phyloP scores from a whole-genome alignment of 2,329 filamentous ascomycete species.

The Elsinoe arachidis region DNA sequence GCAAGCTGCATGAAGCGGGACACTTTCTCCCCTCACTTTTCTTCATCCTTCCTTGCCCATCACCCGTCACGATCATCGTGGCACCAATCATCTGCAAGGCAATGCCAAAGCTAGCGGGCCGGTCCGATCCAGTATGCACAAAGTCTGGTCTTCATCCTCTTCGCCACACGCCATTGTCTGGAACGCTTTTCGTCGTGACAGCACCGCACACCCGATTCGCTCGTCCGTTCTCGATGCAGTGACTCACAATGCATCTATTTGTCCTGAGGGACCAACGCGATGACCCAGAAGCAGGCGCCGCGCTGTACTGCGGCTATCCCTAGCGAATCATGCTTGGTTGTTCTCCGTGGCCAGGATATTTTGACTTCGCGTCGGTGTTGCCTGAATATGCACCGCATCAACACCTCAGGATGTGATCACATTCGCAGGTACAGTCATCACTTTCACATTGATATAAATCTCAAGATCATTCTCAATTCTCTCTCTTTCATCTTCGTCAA shows the following conservation, averaged over 20 bases:
- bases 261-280: not conserved
- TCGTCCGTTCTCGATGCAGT: conserved; percentile 11
- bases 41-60: not conserved
- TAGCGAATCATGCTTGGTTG: not conserved
- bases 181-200: not conserved
- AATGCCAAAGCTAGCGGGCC: conserved; percentile 15
- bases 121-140: conserved; percentile 10
- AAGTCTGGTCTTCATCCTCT: not conserved
- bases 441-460: not conserved
- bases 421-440: conserved; percentile 8
- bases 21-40: not conserved
- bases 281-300: not conserved
- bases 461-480: conserved; percentile 5
- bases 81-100: conserved; percentile 21
- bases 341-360: not conserved
- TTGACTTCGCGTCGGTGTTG: not conserved
- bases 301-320: not conserved
- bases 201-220: conserved; percentile 12
- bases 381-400: conserved; percentile 1
- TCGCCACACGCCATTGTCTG: conserved; percentile 13
- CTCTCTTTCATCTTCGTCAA: not conserved
- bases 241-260: conserved; percentile 4
- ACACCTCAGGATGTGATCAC: not conserved
- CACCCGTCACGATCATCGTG: conserved; percentile 19
- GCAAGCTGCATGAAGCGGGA: not conserved